Percentiles rank a stretch among this genome's conserved stretches.
Conservation (phyloP, 352 stramenopile genomes). For the Phytophthora sojae region DNA sequence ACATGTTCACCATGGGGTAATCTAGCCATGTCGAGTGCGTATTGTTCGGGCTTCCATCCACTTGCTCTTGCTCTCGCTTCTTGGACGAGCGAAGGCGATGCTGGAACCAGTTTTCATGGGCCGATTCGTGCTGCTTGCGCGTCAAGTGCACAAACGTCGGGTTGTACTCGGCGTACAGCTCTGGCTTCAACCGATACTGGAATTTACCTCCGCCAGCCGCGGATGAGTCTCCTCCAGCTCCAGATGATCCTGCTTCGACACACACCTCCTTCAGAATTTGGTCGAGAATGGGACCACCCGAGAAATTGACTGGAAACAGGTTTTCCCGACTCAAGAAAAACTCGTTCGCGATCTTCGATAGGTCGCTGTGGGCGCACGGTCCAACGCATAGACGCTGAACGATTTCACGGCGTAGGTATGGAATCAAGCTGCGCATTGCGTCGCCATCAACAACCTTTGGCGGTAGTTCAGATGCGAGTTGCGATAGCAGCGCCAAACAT, state of each 20-base stretch:
- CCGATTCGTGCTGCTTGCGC: constrained; percentile 87
- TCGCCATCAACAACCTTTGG: constrained; percentile 59
- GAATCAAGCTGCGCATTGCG: constrained; percentile 65
- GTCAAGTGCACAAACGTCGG: constrained; percentile 89
- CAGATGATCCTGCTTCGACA: constrained; percentile 36
- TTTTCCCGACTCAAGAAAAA: constrained; percentile 85
- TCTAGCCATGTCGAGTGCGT: constrained; percentile 83
- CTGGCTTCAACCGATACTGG: constrained; percentile 83
- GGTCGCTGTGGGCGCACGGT: constrained; percentile 81
- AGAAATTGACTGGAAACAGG: constrained; percentile 77
- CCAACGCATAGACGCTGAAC: constrained; percentile 85
- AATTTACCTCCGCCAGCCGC: constrained; percentile 61
- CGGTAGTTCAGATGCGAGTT: constrained; percentile 82
- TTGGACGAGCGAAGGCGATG: constrained; percentile 77
- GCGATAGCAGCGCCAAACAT: constrained; percentile 77
- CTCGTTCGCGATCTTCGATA: constrained; percentile 87
- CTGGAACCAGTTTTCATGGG: constrained; percentile 90
- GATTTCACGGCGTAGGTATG: constrained; percentile 79
- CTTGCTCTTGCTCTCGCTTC: constrained; percentile 69
- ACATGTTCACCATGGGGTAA: constrained; percentile 85
- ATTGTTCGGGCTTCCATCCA: constrained; percentile 58
- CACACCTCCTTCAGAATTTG: constrained; percentile 86
- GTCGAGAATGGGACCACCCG: constrained; percentile 68
- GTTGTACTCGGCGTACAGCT: constrained; percentile 87
- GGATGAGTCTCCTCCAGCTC: constrained; percentile 23